Conservation (phyloP, 192 early-diverging fungal genomes). For the Phycomyces nitens region DNA sequence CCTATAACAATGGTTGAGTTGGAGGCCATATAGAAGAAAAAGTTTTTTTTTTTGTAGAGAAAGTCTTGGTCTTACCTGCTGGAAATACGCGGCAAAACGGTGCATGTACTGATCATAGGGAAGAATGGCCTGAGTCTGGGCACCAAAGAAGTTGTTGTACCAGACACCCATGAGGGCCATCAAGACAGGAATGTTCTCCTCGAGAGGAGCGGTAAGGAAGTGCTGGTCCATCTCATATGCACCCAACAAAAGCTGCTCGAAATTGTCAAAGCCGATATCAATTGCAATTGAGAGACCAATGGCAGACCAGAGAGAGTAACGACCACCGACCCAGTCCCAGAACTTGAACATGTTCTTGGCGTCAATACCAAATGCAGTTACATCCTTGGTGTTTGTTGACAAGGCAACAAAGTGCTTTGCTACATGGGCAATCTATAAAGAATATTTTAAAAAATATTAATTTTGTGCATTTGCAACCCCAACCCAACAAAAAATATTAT, state of each 20-base stretch:
- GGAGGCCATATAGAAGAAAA: too few relatives aligned
- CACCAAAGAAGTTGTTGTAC: slow-evolving; percentile 99
- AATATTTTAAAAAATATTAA: not conserved
- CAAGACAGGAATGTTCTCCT: slow-evolving; percentile 91
- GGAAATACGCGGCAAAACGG: slow-evolving; percentile 98
- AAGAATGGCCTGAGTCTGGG: slow-evolving; percentile 89
- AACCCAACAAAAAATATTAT: too few relatives aligned
- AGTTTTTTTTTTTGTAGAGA: too few relatives aligned
- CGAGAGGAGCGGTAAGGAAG: slow-evolving; percentile 86
- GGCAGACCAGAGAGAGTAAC: slow-evolving; percentile 99
- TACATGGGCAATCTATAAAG: slow-evolving; percentile 65
- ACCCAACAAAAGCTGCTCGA: slow-evolving; percentile 82
- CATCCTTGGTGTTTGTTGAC: slow-evolving; percentile 89
- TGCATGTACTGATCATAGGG: slow-evolving; percentile 99
- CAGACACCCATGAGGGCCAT: slow-evolving; percentile 87
- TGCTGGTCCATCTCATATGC: slow-evolving; percentile 97
- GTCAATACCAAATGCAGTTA: slow-evolving; percentile 90
- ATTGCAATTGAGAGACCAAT: slow-evolving; percentile 97
- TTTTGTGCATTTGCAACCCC: too few relatives aligned
- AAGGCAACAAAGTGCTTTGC: slow-evolving; percentile 99
- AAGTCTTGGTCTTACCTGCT: slow-evolving; percentile 60
- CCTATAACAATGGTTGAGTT: slow-evolving; percentile 44
- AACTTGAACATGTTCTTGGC: slow-evolving; percentile 99
- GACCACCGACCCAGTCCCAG: slow-evolving; percentile 99
- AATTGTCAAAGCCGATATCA: slow-evolving; percentile 94